These are phyloP conservation scores for Rhypophila decipiens DNA, from an alignment of 495 filamentous ascomycete species.

Conservation along the genomic window DNA sequence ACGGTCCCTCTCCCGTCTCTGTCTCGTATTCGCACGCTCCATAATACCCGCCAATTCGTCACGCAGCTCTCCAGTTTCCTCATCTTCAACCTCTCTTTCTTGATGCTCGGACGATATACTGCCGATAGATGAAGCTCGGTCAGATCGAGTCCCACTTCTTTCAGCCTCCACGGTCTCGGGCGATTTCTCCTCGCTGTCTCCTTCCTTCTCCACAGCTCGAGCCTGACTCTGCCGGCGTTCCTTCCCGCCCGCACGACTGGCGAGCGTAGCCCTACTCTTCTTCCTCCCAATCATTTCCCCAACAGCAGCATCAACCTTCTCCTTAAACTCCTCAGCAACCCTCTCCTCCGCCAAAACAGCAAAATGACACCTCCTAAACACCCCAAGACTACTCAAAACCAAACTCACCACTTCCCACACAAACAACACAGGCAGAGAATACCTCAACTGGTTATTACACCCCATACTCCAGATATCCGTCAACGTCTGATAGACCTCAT, in stretches of 20 bases:
- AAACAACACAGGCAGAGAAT: constrained; percentile 41
- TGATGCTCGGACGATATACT: no score
- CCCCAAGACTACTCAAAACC: constrained; percentile 27
- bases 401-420: constrained; percentile 26
- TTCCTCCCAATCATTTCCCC: constrained; percentile 10
- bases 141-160: no score
- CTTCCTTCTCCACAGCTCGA: no score
- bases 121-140: no score
- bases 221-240: not conserved
- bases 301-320: constrained; percentile 23
- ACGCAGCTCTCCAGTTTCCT: no score
- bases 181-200: not conserved
- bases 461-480: constrained; percentile 44
- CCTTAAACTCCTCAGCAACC: constrained; percentile 21
- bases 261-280: constrained; percentile 3
- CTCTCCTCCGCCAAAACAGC: constrained; percentile 29
- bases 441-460: constrained; percentile 38
- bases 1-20: constrained; percentile 1
- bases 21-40: constrained; percentile 1
- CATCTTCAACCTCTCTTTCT: no score
- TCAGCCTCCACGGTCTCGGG: constrained; percentile 1
- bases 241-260: not conserved
- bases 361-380: constrained; percentile 33
- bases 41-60: constrained; percentile 8
- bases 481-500: constrained; percentile 37